Conservation (phyloP, 495 filamentous ascomycete species). For the Beverwykella pulmonaria region DNA sequence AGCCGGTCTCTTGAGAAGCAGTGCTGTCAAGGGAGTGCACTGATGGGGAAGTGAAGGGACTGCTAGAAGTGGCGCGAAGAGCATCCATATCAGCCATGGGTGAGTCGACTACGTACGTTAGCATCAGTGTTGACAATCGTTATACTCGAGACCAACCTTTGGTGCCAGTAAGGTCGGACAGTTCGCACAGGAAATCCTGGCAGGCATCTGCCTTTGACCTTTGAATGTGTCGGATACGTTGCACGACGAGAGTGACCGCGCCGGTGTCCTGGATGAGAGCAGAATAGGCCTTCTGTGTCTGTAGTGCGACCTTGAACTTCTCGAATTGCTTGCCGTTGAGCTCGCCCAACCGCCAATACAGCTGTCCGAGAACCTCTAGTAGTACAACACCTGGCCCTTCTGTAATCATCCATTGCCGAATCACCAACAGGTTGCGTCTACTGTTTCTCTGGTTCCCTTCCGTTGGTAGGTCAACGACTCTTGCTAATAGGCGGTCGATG, state of each 20-base stretch:
- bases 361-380: conserved; percentile 32
- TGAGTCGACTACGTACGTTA: conserved; percentile 27
- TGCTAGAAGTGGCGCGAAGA: conserved; percentile 21
- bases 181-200: conserved; percentile 32
- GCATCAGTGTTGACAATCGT: not conserved
- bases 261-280: conserved; percentile 23
- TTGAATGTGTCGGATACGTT: conserved; percentile 34
- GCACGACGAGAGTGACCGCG: conserved; percentile 24
- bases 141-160: conserved; percentile 21
- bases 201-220: conserved; percentile 32
- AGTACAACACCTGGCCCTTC: conserved; percentile 31
- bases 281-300: conserved; percentile 18
- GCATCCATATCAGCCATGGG: conserved; percentile 23
- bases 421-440: conserved; percentile 28
- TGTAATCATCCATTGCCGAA: conserved; percentile 35
- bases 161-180: conserved; percentile 25
- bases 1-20: conserved; percentile 17
- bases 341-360: conserved; percentile 32
- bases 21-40: conserved; percentile 17
- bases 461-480: conserved; percentile 32
- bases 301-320: conserved; percentile 27
- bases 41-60: conserved; percentile 18
- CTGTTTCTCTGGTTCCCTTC: conserved; percentile 34
- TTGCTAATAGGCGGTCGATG: conserved; percentile 31
- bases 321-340: conserved; percentile 36